Base-by-base conservation (phyloP, 148 eudicot species). In the Mesembryanthemum crystallinum region DNA sequence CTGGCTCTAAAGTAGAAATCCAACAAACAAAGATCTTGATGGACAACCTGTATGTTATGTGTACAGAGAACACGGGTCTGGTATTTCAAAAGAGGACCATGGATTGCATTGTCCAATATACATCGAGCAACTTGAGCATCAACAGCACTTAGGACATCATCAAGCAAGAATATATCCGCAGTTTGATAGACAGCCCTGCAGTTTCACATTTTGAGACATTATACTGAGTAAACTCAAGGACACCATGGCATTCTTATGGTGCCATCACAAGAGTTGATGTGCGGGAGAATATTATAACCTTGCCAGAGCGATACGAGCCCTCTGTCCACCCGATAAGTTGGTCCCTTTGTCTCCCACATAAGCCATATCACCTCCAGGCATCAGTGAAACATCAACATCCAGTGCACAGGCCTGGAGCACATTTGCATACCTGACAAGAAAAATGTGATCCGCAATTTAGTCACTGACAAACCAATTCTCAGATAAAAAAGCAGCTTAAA, bases 121-220 rank as follows among this genome's bases (percentile, higher is more conserved):
- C 86, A 85, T 76, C 80, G 83, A 73, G 92, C 93, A 87, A 94
- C 98, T 84, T 94, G 97, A 20, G 98, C 87, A 85, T 94, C 98
- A 78, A 94, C 97, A 54, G 98, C 96, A 88, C 98, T 94, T 64
- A 94, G 92, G 64, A 92, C 90, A 67, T 94, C 98, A 85, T 94
- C 98, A 37, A 94, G 93, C 88, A 94, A 69, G 74, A 79, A 81
- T 82, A 86, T 80, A 49, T 92, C 93, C 1, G 97, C 79, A 43
- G 82, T 88, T 67, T 79, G 79, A 75, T 94, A 94, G 63, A 94
- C 75, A 82, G 98, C 98, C 90, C 98, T 94, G 89, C 76, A 68
- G 77, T 49, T 39, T 43, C 15, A 71, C 33, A 25, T 71, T 72
- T 37, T 25, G 25, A 74, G 68, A 21, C 30, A 25, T 73, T 27